Conservation (phyloP, 2,329 filamentous ascomycete genomes). For the Aspergillus sp. region DNA sequence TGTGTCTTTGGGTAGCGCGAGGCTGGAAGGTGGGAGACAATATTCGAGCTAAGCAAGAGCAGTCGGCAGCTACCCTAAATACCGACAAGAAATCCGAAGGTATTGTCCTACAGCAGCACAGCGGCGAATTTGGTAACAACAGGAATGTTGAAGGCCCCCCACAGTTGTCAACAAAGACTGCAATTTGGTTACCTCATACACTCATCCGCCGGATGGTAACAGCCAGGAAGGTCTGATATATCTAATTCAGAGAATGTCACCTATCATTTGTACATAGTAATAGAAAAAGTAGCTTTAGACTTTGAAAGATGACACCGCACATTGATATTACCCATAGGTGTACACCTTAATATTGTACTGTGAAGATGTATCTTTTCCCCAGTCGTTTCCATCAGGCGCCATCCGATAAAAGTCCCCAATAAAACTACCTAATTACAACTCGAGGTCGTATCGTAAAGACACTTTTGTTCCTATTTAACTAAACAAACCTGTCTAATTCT, state of each 20-base stretch:
- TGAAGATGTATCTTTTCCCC: background rate
- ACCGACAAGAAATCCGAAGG: background rate
- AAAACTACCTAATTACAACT: background rate
- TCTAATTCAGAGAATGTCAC: background rate
- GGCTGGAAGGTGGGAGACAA: conserved; percentile 41
- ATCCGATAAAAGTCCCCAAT: background rate
- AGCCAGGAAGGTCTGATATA: conserved; percentile 27
- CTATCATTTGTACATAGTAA: background rate
- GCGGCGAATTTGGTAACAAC: conserved; percentile 14
- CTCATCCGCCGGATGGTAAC: conserved; percentile 33
- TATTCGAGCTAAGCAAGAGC: conserved; percentile 16
- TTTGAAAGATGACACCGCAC: background rate
- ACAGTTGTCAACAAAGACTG: background rate
- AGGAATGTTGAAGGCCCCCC: background rate
- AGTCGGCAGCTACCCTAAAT: background rate
- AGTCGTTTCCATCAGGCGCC: background rate
- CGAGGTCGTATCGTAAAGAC: background rate
- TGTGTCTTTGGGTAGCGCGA: conserved; percentile 44
- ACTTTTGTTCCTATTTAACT: background rate
- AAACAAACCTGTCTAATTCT: conserved; percentile 9
- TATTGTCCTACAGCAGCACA: background rate
- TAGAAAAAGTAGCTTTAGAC: background rate
- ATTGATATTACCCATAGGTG: background rate
- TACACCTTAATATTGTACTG: background rate
- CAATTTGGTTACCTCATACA: conserved; percentile 28